Base-by-base conservation (phyloP, 108 stramenopile genomes). In the Pseudonitzschia multistriata region DNA sequence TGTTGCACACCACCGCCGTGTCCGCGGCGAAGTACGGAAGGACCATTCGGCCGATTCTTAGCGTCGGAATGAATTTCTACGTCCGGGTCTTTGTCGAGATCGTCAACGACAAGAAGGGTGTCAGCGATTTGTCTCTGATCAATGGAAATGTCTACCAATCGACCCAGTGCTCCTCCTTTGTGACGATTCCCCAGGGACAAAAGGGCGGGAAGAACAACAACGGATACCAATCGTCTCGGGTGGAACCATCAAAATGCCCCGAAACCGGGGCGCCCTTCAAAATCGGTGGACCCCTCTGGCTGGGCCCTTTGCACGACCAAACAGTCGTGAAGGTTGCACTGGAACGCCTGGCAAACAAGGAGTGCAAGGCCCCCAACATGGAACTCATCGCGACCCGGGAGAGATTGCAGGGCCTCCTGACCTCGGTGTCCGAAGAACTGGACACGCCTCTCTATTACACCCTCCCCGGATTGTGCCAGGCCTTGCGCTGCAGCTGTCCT, bases 21-120 rank as follows among this genome's bases (percentile, higher is more conserved):
- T 80, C 85, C 13, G 99, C 99, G 3, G 95, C 95, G 33, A 70
- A 81, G 53, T 96, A 98, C 74, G 92, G 93, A 66, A 70, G 96
- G 37, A 87, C 87, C 30, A 91, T 98, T 55, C 80, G 86, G 62
- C 99, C 99, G 10, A 78, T 98, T 19, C 82, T 98, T 62, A 90
- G 87, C 48, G 91, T 99, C 13, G 93, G 94, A 25, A 97, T 98
- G 81, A 94, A 95, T 39, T 99, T 98, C 75, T 99, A 99, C 81
- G 81, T 97, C 29, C 90, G 99, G 25, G 91, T 98, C 47, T 99
- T 99, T 86, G 96, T 98, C 3, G 94, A 96, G 71, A 92, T 99
- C 25, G 81, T 82, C 68, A 82, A 95, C 57, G 89, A 91, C 73
- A 94, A 96, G 62, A 75, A 77, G 7, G 95, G 95, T 57, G 97